These are phyloP conservation scores for Zymoseptoria crescenta DNA, from an alignment of 2,329 filamentous ascomycete species.

Conservation along the genomic window DNA sequence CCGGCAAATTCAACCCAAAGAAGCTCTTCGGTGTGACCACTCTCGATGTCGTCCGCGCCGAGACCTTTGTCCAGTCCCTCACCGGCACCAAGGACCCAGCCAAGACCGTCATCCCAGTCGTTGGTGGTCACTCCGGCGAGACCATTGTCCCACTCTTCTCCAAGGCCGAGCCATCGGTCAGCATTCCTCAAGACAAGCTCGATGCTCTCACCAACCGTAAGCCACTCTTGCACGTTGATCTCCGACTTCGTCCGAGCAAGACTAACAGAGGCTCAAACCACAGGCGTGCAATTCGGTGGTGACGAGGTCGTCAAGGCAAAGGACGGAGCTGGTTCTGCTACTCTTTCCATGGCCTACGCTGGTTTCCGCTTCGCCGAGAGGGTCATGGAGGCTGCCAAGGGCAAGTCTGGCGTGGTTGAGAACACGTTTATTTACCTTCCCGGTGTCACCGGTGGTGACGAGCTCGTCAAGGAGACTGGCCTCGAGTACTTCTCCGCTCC, in stretches of 20 bases:
- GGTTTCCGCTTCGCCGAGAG: slow-evolving; percentile 95
- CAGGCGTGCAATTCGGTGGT: slow-evolving; percentile 87
- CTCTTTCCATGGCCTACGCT: slow-evolving; percentile 90
- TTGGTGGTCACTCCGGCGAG: slow-evolving; percentile 95
- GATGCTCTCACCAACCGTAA: slow-evolving; percentile 78
- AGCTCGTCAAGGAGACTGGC: slow-evolving; percentile 74
- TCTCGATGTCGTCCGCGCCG: slow-evolving; percentile 93
- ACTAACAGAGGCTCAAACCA: slow-evolving; percentile 9
- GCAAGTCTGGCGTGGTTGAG: slow-evolving; percentile 88
- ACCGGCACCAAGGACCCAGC: slow-evolving; percentile 73
- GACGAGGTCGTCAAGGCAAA: slow-evolving; percentile 96
- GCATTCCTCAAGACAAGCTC: slow-evolving; percentile 82
- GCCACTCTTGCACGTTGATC: slow-evolving; percentile 22
- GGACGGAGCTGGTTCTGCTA: slow-evolving; percentile 82
- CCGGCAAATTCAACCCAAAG: slow-evolving; percentile 88
- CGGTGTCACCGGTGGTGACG: slow-evolving; percentile 79
- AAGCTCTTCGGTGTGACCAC: slow-evolving; percentile 98
- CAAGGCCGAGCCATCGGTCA: slow-evolving; percentile 70
- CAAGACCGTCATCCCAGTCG: slow-evolving; percentile 79
- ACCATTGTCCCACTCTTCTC: slow-evolving; percentile 98
- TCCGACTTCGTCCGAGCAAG: background rate
- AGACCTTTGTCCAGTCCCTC: slow-evolving; percentile 89
- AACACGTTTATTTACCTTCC: slow-evolving; percentile 93
- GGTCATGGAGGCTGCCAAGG: slow-evolving; percentile 78
- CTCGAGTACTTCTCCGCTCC: slow-evolving; percentile 92